Evolutionary conservation across 2,329 filamentous ascomycete species (phyloP).

Genomic region (Teratosphaeria pseudoeucalypti): DNA sequence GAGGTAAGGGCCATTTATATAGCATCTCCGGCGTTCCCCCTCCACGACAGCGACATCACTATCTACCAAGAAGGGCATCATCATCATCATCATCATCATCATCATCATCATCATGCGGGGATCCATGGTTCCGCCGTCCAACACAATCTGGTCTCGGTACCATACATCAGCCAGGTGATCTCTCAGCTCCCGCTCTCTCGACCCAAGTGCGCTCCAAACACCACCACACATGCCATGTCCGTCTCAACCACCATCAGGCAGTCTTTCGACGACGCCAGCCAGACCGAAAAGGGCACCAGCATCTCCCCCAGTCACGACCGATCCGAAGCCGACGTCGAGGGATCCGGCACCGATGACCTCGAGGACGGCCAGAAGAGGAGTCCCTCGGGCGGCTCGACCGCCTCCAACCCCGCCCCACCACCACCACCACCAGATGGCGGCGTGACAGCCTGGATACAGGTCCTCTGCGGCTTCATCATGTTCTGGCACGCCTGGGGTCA

Average conservation of each 20-base stretch:
- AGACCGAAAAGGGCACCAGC: background rate
- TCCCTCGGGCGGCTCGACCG: background rate
- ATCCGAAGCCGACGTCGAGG: background rate
- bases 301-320: background rate
- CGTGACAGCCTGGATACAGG: conserved; percentile 35
- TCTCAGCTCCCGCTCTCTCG: background rate
- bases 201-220: background rate
- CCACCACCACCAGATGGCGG: conserved; percentile 30
- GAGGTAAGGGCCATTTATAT: background rate
- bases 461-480: conserved; percentile 34
- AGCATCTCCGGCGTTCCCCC: background rate
- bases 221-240: background rate
- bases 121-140: background rate
- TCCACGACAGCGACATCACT: background rate
- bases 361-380: background rate
- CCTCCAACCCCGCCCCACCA: background rate
- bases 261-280: background rate
- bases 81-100: no score
- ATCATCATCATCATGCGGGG: background rate
- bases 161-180: background rate
- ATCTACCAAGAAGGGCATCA: background rate
- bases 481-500: conserved; percentile 33
- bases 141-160: background rate
- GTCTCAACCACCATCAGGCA: background rate
- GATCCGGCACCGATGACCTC: background rate